A percentile compares a stretch with the other conserved stretches of the same genome.
phyloP scores from a whole-genome alignment of 2,329 filamentous ascomycete genomes.

The Pyrenophora graminea region DNA sequence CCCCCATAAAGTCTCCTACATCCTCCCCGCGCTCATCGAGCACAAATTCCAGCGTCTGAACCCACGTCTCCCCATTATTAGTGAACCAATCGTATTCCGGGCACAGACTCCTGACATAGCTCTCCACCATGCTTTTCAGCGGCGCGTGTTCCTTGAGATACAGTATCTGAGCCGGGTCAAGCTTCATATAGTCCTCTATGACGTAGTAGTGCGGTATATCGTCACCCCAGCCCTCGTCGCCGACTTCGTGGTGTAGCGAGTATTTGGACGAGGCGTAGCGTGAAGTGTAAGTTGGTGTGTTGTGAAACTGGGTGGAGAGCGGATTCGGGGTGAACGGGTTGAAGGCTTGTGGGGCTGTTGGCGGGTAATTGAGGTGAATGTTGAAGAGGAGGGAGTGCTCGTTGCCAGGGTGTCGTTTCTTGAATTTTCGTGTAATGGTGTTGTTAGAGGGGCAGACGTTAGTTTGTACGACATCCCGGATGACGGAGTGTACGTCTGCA shows the following conservation, averaged over 20 bases:
- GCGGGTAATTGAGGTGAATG: conserved; percentile 57
- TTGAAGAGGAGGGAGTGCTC: conserved; percentile 58
- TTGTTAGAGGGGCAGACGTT: conserved; percentile 67
- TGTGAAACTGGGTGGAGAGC: conserved; percentile 46
- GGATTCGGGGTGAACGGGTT: conserved; percentile 35
- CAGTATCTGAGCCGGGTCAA: conserved; percentile 63
- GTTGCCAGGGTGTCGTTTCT: conserved; percentile 58
- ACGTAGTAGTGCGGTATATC: conserved; percentile 67
- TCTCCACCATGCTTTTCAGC: conserved; percentile 62
- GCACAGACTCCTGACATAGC: conserved; percentile 56
- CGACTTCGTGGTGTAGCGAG: conserved; percentile 57
- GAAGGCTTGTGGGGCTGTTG: conserved; percentile 38
- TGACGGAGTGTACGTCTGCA: conserved; percentile 60
- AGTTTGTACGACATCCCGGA: conserved; percentile 60
- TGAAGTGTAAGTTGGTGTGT: conserved; percentile 37
- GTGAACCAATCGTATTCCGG: conserved; percentile 59
- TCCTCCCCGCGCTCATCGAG: conserved; percentile 60
- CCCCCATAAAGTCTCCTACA: conserved; percentile 61
- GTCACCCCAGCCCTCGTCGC: conserved; percentile 67
- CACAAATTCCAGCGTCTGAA: conserved; percentile 62
- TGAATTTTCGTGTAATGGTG: conserved; percentile 62
- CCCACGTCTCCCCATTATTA: conserved; percentile 66
- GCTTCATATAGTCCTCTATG: conserved; percentile 67
- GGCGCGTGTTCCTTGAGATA: conserved; percentile 61
- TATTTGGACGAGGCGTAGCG: conserved; percentile 53